Evolutionary conservation across 192 early-diverging fungal species (phyloP).

Genomic region (Coemansia biformis): DNA sequence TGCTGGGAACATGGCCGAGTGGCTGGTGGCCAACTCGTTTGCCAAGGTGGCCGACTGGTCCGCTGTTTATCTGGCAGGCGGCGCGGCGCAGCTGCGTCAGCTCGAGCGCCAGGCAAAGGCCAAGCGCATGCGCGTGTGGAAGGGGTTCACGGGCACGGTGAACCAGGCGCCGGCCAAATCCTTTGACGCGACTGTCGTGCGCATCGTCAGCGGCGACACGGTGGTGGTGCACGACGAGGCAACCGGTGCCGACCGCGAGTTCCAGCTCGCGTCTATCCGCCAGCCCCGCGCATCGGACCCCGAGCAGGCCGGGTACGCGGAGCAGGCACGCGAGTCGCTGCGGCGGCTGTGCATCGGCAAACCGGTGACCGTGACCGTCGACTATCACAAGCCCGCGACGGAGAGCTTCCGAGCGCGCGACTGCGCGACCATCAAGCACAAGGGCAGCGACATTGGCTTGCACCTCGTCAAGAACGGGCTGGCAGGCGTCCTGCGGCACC

Average conservation of each 20-base stretch:
- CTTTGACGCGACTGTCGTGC: conserved; percentile 56
- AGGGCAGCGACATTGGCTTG: conserved; percentile 57
- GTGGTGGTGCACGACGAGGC: conserved; percentile 49
- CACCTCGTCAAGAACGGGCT: conserved; percentile 62
- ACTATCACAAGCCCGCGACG: conserved; percentile 86
- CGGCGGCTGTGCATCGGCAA: conserved; percentile 85
- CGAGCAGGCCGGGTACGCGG: conserved; percentile 72
- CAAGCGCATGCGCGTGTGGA: conserved; percentile 84
- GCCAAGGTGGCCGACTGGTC: conserved; percentile 89
- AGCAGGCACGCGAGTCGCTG: conserved; percentile 85
- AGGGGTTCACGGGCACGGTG: conserved; percentile 7
- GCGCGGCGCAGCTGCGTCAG: conserved; percentile 55
- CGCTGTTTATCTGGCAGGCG: conserved; percentile 61
- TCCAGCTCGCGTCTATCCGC: conserved; percentile 59
- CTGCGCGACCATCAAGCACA: conserved; percentile 76
- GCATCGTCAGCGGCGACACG: conserved; percentile 58
- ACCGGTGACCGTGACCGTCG: conserved; percentile 63
- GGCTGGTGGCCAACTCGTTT: conserved; percentile 70
- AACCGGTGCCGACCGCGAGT: conserved; percentile 50
- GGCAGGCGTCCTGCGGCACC: conserved; percentile 74
- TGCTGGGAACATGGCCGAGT: conserved; percentile 89
- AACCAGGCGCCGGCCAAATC: conserved; percentile 6
- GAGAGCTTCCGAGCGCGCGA: conserved; percentile 80
- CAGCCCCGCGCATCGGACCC: conserved; percentile 67
- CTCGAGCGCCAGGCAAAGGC: conserved; percentile 80